phyloP scores from a whole-genome alignment of 192 early-diverging fungal species.

The Umbelopsis sp. region DNA sequence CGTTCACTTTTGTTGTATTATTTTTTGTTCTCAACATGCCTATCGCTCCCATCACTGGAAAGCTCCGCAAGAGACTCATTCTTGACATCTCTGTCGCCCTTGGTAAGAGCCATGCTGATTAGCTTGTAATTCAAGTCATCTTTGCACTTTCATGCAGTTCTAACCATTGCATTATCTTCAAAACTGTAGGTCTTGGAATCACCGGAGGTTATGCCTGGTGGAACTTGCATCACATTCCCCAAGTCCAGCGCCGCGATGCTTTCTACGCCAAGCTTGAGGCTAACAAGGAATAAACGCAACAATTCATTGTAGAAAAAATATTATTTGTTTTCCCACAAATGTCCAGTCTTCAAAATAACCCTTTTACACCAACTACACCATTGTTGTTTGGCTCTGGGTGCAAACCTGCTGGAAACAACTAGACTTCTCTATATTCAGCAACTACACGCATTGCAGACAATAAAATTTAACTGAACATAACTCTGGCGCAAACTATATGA shows the following conservation, averaged over 20 bases:
- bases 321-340: background rate
- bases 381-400: slow-evolving; percentile 9
- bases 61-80: slow-evolving; percentile 43
- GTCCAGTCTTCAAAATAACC: background rate
- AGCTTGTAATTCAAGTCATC: no score
- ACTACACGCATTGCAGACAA: slow-evolving; percentile 20
- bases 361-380: slow-evolving; percentile 2
- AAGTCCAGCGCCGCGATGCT: slow-evolving; percentile 35
- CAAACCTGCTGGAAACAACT: slow-evolving; percentile 8
- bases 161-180: background rate
- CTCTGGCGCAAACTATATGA: background rate
- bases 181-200: slow-evolving; percentile 29
- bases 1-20: slow-evolving; percentile 8
- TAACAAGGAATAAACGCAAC: slow-evolving; percentile 33
- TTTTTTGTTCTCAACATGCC: slow-evolving; percentile 8
- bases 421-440: slow-evolving; percentile 16
- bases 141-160: no score
- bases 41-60: slow-evolving; percentile 54
- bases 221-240: slow-evolving; percentile 42
- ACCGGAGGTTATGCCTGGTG: slow-evolving; percentile 48
- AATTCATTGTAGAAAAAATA: background rate
- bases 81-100: slow-evolving; percentile 40
- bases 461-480: slow-evolving; percentile 4
- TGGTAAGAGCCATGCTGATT: background rate
- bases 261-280: slow-evolving; percentile 48